Evolutionary conservation across 768 basidiomycete species (phyloP).

Genomic region (Butyriboletus loyo): DNA sequence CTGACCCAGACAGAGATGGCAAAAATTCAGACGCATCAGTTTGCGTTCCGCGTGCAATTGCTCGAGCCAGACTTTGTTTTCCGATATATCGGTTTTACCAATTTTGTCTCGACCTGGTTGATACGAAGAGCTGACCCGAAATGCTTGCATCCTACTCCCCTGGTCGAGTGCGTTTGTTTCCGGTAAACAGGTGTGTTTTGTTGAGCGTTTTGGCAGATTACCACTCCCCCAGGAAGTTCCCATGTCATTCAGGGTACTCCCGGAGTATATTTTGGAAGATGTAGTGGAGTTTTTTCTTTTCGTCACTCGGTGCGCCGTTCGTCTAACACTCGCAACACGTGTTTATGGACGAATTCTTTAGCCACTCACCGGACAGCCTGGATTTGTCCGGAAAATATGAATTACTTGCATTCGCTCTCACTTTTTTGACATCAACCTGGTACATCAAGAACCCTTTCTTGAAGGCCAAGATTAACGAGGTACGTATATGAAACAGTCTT

Average conservation of each 20-base stretch:
- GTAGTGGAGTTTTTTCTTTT: conserved; percentile 88
- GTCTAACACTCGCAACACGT: background rate
- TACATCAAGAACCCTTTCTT: conserved; percentile 99
- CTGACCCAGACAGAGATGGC: conserved; percentile 59
- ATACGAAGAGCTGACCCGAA: conserved; percentile 85
- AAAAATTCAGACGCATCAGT: conserved; percentile 66
- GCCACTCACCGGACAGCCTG: conserved; percentile 73
- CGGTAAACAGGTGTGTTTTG: background rate
- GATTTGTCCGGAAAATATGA: conserved; percentile 84
- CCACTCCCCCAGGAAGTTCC: conserved; percentile 87
- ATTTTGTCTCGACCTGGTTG: conserved; percentile 91
- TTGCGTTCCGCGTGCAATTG: conserved; percentile 82
- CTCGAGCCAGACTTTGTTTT: conserved; percentile 82
- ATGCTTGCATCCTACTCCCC: conserved; percentile 68
- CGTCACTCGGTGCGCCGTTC: conserved; percentile 61
- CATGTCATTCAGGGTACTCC: conserved; percentile 78
- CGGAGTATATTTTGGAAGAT: conserved; percentile 94
- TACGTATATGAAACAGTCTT: conserved; percentile 31
- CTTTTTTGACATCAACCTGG: conserved; percentile 91
- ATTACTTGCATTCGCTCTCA: conserved; percentile 81
- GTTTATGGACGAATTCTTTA: conserved; percentile 20
- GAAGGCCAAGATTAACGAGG: conserved; percentile 94
- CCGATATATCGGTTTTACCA: conserved; percentile 78
- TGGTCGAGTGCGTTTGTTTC: conserved; percentile 53
- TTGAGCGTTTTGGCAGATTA: conserved; percentile 47